phyloP scores from a whole-genome alignment of 805 yeast genomes.

The Tetrapisispora arboricola region DNA sequence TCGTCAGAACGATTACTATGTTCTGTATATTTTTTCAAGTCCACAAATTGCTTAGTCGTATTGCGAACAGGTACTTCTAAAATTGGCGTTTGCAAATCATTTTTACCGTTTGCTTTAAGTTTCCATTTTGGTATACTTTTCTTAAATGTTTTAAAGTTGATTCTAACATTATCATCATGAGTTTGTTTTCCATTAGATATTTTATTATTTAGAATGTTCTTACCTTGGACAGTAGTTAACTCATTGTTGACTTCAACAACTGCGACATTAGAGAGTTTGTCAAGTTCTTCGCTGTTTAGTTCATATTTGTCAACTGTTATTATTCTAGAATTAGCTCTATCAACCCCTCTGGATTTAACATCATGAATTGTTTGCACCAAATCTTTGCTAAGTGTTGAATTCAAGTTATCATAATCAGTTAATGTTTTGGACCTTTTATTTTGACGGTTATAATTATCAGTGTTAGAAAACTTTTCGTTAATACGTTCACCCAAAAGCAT shows the following conservation, averaged over 20 bases:
- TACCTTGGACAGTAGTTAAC: too few relatives aligned
- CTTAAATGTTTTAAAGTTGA: conserved; percentile 33
- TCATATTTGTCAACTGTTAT: conserved; percentile 20
- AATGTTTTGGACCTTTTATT: background rate
- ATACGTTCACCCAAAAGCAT: background rate
- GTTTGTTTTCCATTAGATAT: too few relatives aligned
- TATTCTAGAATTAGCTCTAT: conserved; percentile 20
- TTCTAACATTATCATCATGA: too few relatives aligned
- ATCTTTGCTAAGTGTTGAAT: background rate
- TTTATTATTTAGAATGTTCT: too few relatives aligned
- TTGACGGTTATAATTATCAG: too few relatives aligned
- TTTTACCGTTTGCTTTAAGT: background rate
- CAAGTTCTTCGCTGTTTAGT: conserved; percentile 25
- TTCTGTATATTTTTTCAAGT: conserved; percentile 15
- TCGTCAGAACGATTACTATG: conserved; percentile 3
- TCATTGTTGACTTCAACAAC: conserved; percentile 25
- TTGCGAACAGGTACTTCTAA: too few relatives aligned
- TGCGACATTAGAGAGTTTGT: conserved; percentile 26
- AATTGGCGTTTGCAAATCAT: background rate
- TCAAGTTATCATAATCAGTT: background rate
- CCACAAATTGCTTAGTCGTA: background rate
- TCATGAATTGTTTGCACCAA: conserved; percentile 27
- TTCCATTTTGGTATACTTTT: conserved; percentile 21
- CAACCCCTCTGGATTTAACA: conserved; percentile 24
- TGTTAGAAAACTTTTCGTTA: background rate